These are phyloP conservation scores for Backusella psychrophila DNA, from an alignment of 192 early-diverging fungal species.

Conservation along the genomic window DNA sequence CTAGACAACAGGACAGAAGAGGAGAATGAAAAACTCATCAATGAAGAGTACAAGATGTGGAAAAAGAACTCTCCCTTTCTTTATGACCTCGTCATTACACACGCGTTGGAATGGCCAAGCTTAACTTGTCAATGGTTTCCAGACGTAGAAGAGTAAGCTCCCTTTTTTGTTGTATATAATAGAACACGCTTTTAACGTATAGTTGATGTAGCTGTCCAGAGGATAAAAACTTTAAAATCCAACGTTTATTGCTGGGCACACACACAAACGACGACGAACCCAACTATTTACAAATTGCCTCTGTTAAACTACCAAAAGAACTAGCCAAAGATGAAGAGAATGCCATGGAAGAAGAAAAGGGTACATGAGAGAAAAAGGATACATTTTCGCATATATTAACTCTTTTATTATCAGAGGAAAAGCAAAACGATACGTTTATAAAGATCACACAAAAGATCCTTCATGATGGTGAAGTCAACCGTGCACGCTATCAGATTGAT, in stretches of 20 bases:
- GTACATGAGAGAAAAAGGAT: background rate
- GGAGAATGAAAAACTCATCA: conserved; percentile 79
- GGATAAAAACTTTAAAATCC: conserved; percentile 81
- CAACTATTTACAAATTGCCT: conserved; percentile 95
- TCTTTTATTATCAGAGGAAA: conserved; percentile 22
- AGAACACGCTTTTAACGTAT: background rate
- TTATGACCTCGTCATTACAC: conserved; percentile 95
- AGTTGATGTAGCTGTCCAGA: conserved; percentile 57
- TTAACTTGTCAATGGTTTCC: conserved; percentile 98
- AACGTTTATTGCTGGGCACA: conserved; percentile 90
- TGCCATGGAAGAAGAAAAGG: conserved; percentile 22
- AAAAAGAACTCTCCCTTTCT: conserved; percentile 99
- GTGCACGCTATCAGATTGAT: conserved; percentile 95
- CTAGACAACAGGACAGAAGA: conserved; percentile 12
- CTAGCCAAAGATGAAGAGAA: conserved; percentile 11
- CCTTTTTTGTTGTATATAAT: conserved; percentile 21
- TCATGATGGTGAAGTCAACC: conserved; percentile 97
- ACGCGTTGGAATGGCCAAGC: conserved; percentile 97
- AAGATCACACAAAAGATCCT: conserved; percentile 94
- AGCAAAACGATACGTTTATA: conserved; percentile 61
- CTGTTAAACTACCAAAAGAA: conserved; percentile 60
- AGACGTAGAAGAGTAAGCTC: conserved; percentile 88
- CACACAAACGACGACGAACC: conserved; percentile 96
- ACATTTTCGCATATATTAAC: background rate
- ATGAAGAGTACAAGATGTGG: conserved; percentile 99